A percentile compares a stretch with the other conserved stretches of the same genome.
phyloP scores from a whole-genome alignment of 768 basidiomycete species.

The Russula earlei region DNA sequence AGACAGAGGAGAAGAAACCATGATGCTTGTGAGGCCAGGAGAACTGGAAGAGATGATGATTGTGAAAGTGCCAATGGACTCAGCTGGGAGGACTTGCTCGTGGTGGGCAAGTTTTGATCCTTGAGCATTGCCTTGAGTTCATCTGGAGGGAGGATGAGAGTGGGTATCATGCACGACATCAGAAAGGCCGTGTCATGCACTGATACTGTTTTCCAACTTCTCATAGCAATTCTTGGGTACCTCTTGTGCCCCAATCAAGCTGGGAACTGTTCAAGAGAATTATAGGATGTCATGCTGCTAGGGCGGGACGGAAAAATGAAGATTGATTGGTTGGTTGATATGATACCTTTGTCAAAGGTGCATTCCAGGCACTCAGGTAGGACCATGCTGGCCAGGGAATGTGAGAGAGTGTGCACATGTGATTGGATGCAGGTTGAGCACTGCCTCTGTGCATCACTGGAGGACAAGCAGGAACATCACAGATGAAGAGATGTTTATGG shows the following conservation, averaged over 20 bases:
- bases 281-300: neutral
- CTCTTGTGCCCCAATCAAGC: constrained; percentile 31
- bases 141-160: constrained; percentile 30
- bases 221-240: constrained; percentile 54
- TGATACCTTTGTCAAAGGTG: constrained; percentile 65
- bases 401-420: constrained; percentile 56
- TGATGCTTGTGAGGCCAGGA: neutral
- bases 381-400: constrained; percentile 46
- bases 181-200: constrained; percentile 32
- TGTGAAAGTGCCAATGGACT: constrained; percentile 1
- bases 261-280: constrained; percentile 28
- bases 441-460: constrained; percentile 65
- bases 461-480: no score
- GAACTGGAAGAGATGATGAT: neutral
- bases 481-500: no score
- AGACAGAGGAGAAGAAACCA: neutral
- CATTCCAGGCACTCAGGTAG: constrained; percentile 55
- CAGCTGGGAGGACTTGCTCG: neutral
- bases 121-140: constrained; percentile 62
- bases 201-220: constrained; percentile 56
- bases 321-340: no score
- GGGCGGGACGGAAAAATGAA: neutral
- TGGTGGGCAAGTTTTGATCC: neutral
- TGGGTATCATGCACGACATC: neutral
- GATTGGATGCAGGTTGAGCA: constrained; percentile 73